Evolutionary conservation across 257 asterid genomes (phyloP), one percentile per base, ranked within the genome.

Genomic region (Forsythia suspensa): DNA sequence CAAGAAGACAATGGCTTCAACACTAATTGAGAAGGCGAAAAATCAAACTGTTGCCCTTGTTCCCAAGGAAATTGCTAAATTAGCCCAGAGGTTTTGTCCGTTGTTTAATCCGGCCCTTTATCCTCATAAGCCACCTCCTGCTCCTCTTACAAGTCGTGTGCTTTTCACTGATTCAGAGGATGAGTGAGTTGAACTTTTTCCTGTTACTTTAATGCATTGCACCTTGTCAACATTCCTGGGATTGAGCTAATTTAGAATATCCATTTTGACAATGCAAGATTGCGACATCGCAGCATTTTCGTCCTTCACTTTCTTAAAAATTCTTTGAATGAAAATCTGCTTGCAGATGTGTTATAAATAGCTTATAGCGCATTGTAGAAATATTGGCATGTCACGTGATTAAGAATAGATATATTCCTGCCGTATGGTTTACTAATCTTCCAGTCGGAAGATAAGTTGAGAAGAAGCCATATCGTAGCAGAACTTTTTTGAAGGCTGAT

Each of bases 161-260:
- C 98, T 94, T 81, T 96, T 96, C 87, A 96, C 98, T 43, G 97
- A 96, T 76, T 84, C 97, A 6, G 99, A 96, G 89, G 99, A 96
- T 87, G 96, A 90, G 99, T 96, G 91, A 94, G 99, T 96, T 89
- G 83, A 84, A 76, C 86, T 84, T 88, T 89, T 81, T 81, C 70
- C 70, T 82, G 77, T 81, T 84, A 72, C 78, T 83, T 48, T 82
- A 79, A 38, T 76, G 41, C 78, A 73, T 76, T 80, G 37, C 21
- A 61, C 48, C 69, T 63, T 74, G 75, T 73, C 68, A 68, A 73
- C 61, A 77, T 79, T 55, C 41, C 59, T 76, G n/a, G 48, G 71
- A 4, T 52, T 70, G 65, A 16, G 8, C 65, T 18, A 16, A 48
- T 70, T 24, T 78, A 12, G 42, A 21, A 39, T 70, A 37, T 39